Evolutionary conservation across 257 asterid genomes (phyloP), one percentile per base, ranked within the genome.

Genomic region (Solanum corneliomulleri): DNA sequence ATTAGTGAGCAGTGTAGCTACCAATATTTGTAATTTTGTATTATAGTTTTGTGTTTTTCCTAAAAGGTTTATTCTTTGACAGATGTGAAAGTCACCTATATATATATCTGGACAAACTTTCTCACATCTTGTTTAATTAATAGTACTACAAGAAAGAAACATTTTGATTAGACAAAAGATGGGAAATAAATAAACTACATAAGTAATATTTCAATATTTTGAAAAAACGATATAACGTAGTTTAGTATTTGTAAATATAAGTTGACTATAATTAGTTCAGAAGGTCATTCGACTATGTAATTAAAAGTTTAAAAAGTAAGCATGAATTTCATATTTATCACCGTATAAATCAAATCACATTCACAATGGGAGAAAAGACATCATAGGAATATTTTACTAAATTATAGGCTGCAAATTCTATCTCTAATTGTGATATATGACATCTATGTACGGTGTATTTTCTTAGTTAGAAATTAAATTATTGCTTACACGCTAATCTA

Each of bases 351-450:
- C 10, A 37, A 84, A 69, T 23, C 52, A 16, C 25, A 60, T 41
- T 45, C 47, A 45, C 11, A 84, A 84, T 23, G 20, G 42, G 4
- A 35, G 71, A 60, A 29, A 23, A 66, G 64, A 25, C 62, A 23
- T 70, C 29, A 41, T 41, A 84, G 87, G 87, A 64, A 64, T 66
- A 41, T n/a, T 62, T 83, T 60, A 62, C 77, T 33, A 83, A 62
- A 75, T 68, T 84, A 84, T 66, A 14, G 33, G 52, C 58, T 7
- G 9, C 20, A 21, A 39, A 15, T 25, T 39, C 41, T 45, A 13
- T 5, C 68, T 45, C 27, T 47, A 80, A 47, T 78, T 78, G 66
- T 27, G 42, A 27, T 80, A 78, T 27, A 45, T 27, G 29, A 18
- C 85, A 80, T 18, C 29, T 80, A 80, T 9, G 44, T 80, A 29